Base-by-base conservation (phyloP, 1,284 basidiomycete genomes). In the Tremellales sp. region DNA sequence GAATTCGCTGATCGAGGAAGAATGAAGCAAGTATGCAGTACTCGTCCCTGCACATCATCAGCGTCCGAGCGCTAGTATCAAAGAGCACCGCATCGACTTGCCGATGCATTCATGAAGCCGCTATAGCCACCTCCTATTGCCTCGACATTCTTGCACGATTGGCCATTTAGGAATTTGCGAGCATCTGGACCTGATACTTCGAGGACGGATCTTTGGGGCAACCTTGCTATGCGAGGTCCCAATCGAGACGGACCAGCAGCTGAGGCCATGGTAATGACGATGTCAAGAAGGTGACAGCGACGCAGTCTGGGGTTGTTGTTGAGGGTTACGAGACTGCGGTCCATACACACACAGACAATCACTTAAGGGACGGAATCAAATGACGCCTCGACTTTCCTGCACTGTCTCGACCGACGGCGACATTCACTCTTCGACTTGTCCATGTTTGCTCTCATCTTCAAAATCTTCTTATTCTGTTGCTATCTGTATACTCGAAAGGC, bases 21-120 rank as follows among this genome's bases (percentile, higher is more conserved):
- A 49, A 94, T 78, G 72, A 97, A 91, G 36, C 85, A 77, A 69
- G 97, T 91, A 64, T 92, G 85, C 29, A 97, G 77, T 25, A 97
- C 84, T 63, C 93, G 82, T 37, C 96, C 96, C 87, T 96, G 68
- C 8, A 22, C 22, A 11, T n/a, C 40, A 43, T 36, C 33, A 48
- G 46, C 24, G 45, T 21, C 24, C 19, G 19, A 2, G 23, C 24
- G 29, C 11, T 22, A 24, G 8, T 33, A 7, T 13, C 7, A 17
- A 7, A n/a, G 43, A 8, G 13, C 40, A 40, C 37, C 21, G 26
- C 27, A 31, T 46, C n/a, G 24, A 72, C 80, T 59, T 71, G 85
- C 89, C 78, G 90, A 88, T 33, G 92, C 87, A 64, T 91, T 87
- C 25, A 97, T 76, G 64, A 97, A 85, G 0, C 84, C 83, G 24